Conservation (phyloP, 768 basidiomycete species). For the Paxillus involutus region DNA sequence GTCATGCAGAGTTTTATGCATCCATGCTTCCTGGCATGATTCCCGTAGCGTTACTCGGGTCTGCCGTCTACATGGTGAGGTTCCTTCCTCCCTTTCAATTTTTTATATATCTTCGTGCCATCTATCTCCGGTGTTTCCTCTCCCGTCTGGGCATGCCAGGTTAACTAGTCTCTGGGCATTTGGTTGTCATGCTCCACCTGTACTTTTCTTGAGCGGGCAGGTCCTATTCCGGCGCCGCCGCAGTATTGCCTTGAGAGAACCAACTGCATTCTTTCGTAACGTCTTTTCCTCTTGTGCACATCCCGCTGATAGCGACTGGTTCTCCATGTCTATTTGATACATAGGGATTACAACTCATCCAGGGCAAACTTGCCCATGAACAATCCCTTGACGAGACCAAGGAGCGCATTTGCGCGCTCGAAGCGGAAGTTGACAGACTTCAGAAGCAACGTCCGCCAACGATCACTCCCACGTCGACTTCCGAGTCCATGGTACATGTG, state of each 20-base stretch:
- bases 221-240: constrained; percentile 8
- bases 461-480: not conserved
- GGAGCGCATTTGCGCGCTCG: constrained; percentile 50
- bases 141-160: not conserved
- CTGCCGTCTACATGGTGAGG: constrained; percentile 73
- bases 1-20: constrained; percentile 68
- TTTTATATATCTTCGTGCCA: not conserved
- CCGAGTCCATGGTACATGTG: not conserved
- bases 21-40: constrained; percentile 74
- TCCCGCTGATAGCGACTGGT: constrained; percentile 13
- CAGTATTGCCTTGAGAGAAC: constrained; percentile 6
- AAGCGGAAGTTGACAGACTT: constrained; percentile 52
- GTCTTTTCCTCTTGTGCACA: not conserved
- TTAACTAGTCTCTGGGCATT: not conserved
- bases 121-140: not conserved
- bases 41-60: constrained; percentile 75
- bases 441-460: constrained; percentile 15
- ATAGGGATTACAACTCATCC: constrained; percentile 67
- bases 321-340: constrained; percentile 1
- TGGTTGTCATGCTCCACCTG: not conserved
- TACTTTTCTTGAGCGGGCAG: not conserved
- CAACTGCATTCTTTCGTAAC: not conserved
- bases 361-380: constrained; percentile 66
- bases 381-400: constrained; percentile 66
- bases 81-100: not conserved